Conservation (phyloP, 371 early-diverging fungal species). For the Mortierella polycephala region DNA sequence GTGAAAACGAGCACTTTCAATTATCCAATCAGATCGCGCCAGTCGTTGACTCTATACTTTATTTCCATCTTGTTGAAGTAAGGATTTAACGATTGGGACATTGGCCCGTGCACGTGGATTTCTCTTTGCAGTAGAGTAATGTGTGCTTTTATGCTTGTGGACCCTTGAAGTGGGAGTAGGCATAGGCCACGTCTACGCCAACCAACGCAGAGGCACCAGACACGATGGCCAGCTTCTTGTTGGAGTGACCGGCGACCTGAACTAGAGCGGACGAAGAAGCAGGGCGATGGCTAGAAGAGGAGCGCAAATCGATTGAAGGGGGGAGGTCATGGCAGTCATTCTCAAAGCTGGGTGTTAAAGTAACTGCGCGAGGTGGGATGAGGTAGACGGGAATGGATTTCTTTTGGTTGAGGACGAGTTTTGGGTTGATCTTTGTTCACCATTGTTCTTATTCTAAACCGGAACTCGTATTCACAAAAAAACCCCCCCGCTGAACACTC, state of each 20-base stretch:
- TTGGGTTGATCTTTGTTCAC: too few species aligned
- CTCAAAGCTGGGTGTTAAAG: background rate
- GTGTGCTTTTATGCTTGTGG: too few species aligned
- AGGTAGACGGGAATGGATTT: background rate
- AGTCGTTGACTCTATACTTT: background rate
- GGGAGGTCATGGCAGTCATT: background rate
- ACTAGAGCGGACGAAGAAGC: background rate
- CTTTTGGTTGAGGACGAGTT: background rate
- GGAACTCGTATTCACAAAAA: too few species aligned
- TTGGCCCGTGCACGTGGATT: too few species aligned
- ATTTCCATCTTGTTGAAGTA: too few species aligned
- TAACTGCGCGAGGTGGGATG: too few species aligned
- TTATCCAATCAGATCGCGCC: slow-evolving; percentile 27
- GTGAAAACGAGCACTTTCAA: too few species aligned
- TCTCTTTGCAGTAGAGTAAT: background rate
- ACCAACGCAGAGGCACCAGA: slow-evolving; percentile 13
- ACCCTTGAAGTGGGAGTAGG: slow-evolving; percentile 10
- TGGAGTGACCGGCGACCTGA: slow-evolving; percentile 14
- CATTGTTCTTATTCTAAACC: too few species aligned
- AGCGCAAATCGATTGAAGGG: slow-evolving; percentile 1
- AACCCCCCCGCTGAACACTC: too few species aligned
- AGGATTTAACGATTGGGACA: too few species aligned
- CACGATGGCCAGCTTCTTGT: slow-evolving; percentile 10
- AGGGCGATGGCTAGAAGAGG: slow-evolving; percentile 2
- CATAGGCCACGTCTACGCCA: slow-evolving; percentile 30